Evolutionary conservation across 192 early-diverging fungal genomes (phyloP).

Genomic region (Borealophlyctis nickersoniae): DNA sequence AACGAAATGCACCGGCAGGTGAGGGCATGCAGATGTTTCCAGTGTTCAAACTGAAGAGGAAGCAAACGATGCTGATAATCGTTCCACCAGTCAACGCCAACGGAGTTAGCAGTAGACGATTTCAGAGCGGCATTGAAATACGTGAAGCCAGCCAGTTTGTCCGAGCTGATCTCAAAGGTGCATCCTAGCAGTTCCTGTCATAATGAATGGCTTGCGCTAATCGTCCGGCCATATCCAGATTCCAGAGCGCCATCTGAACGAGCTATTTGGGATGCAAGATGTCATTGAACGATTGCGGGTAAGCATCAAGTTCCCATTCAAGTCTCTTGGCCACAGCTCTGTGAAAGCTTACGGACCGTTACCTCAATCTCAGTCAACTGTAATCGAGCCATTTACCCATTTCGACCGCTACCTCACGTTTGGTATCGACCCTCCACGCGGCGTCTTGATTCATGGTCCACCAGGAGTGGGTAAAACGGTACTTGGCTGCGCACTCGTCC

Average conservation of each 20-base stretch:
- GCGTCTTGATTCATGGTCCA: conserved; percentile 83
- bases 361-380: conserved; percentile 42
- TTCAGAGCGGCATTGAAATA: conserved; percentile 42
- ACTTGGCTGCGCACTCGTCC: conserved; percentile 78
- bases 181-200: conserved; percentile 8
- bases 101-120: conserved; percentile 20
- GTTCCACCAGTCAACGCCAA: conserved; percentile 27
- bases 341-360: conserved; percentile 33
- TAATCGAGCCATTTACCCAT: conserved; percentile 56
- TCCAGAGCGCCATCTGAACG: conserved; percentile 59
- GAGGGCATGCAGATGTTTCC: conserved; percentile 20
- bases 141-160: conserved; percentile 55
- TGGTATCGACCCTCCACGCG: conserved; percentile 69
- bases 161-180: conserved; percentile 8
- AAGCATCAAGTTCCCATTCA: neutral
- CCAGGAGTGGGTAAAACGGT: conserved; percentile 88
- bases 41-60: conserved; percentile 23
- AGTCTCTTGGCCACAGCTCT: conserved; percentile 5
- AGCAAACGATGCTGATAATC: too few species aligned
- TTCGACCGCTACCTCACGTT: conserved; percentile 51
- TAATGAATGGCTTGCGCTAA: neutral
- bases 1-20: conserved; percentile 29
- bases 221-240: too few species aligned
- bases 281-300: conserved; percentile 63
- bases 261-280: conserved; percentile 76